Conservation (phyloP, 129 eudicot genomes). For the Tanacetum coccineum region DNA sequence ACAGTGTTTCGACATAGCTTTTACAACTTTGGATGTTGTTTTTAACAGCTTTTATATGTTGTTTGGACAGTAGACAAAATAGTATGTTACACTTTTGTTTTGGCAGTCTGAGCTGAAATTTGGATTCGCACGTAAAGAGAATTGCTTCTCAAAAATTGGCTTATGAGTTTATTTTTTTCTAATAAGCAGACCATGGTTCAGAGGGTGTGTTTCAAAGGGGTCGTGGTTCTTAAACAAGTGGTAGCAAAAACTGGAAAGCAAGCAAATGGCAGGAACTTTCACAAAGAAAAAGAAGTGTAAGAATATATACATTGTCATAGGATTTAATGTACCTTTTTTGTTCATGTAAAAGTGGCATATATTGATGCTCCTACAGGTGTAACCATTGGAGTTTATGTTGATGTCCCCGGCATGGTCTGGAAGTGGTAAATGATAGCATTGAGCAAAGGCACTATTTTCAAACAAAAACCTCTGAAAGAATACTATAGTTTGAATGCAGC, state of each 20-base stretch:
- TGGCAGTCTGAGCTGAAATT: no score
- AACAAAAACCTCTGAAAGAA: slow-evolving; percentile 58
- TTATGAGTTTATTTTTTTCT: no score
- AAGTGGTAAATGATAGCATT: slow-evolving; percentile 39
- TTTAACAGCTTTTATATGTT: no score
- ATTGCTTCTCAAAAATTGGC: no score
- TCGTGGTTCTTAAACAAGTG: no score
- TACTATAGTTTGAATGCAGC: slow-evolving; percentile 75
- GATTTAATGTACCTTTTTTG: background rate
- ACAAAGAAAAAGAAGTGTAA: slow-evolving; percentile 90
- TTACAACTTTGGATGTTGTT: no score
- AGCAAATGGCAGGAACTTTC: slow-evolving; percentile 89
- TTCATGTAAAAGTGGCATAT: slow-evolving; percentile 22
- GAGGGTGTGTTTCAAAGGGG: no score
- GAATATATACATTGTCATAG: slow-evolving; percentile 16
- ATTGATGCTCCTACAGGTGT: slow-evolving; percentile 45
- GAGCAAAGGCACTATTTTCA: slow-evolving; percentile 63
- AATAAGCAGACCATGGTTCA: no score
- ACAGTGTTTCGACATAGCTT: no score
- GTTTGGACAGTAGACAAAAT: no score
- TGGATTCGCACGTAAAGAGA: no score
- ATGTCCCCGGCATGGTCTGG: slow-evolving; percentile 78
- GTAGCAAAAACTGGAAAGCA: slow-evolving; percentile 87
- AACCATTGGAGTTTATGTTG: slow-evolving; percentile 59
- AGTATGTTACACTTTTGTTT: no score